Base-by-base conservation (phyloP, 805 yeast species). In the Metschnikowia kofuensis region DNA sequence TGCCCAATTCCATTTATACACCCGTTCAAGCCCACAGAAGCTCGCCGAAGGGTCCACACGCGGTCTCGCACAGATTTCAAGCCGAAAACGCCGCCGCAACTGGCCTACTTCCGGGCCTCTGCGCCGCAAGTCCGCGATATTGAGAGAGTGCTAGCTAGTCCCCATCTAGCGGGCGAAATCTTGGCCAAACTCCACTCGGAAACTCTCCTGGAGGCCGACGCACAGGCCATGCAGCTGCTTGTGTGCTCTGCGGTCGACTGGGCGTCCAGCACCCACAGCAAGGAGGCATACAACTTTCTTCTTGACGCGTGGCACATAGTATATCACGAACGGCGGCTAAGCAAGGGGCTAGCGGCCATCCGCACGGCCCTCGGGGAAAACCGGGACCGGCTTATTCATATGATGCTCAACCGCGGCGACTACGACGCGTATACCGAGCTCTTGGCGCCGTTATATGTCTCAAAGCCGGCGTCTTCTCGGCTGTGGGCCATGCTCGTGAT, bases 321-420 rank as follows among this genome's bases (percentile, higher is more conserved):
- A 5, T 63, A 67, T 40, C 16, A 5, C 16, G 52, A 48, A 21
- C 7, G 30, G 7, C 40, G 40, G 6, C 15, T n/a, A 30, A 27
- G 15, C 3, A 40, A 15, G 31, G 39, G 15, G 38, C 38, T 42
- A 13, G 15, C 15, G n/a, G 28, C 45, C 35, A 26, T 47, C 27
- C 42, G 50, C 27, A n/a, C 7, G 37, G 39, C 8, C 27, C 45
- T 68, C 15, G 40, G 64, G 10, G 32, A 44, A 4, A 48, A 58
- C 29, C 60, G 61, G 48, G 61, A 60, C 32, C 48, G 45, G 3
- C 47, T 70, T 35, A 52, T 61, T 14, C 67, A 67, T 40, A 43
- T 59, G n/a, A 48, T 66, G 48, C 62, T 68, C 45, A 68, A 68
- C 44, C 53, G 58, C 8, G 57, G 60, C 35, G 60, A 59, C 31